A percentile compares a stretch with the other conserved stretches of the same genome.
phyloP scores from a whole-genome alignment of 495 filamentous ascomycete genomes.

The Aspergillus conjunctus region DNA sequence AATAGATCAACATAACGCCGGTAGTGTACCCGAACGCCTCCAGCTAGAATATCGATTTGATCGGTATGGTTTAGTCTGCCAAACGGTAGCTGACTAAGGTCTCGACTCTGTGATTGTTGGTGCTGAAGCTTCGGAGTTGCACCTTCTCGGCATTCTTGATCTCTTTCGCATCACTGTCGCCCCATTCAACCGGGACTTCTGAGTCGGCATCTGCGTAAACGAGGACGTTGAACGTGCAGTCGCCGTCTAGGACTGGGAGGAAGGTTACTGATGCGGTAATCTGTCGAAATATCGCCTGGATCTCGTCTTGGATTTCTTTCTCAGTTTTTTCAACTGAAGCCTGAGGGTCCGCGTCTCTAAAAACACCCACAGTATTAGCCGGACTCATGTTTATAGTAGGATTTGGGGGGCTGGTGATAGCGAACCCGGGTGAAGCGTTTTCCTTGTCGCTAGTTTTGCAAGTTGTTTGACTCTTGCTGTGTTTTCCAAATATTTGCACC shows the following conservation, averaged over 20 bases:
- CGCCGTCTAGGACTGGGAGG: conserved; percentile 84
- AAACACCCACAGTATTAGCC: background rate
- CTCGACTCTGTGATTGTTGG: conserved; percentile 88
- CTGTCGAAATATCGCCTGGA: conserved; percentile 93
- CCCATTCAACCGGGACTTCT: conserved; percentile 97
- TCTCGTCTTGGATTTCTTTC: conserved; percentile 90
- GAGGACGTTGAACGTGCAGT: conserved; percentile 98
- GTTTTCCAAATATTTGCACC: conserved; percentile 71
- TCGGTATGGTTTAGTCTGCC: conserved; percentile 38
- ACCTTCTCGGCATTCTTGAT: conserved; percentile 96
- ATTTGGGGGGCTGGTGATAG: conserved; percentile 7
- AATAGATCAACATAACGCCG: conserved; percentile 15
- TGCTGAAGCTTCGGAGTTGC: conserved; percentile 92
- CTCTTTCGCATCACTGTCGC: conserved; percentile 97
- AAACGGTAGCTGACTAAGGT: conserved; percentile 89
- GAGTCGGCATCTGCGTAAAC: conserved; percentile 97
- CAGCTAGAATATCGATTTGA: conserved; percentile 21
- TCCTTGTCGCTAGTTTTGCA: conserved; percentile 61
- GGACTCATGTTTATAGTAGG: background rate
- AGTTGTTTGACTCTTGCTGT: conserved; percentile 53
- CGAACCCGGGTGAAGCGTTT: conserved; percentile 60
- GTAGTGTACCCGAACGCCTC: conserved; percentile 36
- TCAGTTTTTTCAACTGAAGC: conserved; percentile 73
- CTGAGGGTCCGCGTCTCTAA: conserved; percentile 38
- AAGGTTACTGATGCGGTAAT: conserved; percentile 98